Conservation (phyloP, 345 rosid genomes). For the Camelina laxa region DNA sequence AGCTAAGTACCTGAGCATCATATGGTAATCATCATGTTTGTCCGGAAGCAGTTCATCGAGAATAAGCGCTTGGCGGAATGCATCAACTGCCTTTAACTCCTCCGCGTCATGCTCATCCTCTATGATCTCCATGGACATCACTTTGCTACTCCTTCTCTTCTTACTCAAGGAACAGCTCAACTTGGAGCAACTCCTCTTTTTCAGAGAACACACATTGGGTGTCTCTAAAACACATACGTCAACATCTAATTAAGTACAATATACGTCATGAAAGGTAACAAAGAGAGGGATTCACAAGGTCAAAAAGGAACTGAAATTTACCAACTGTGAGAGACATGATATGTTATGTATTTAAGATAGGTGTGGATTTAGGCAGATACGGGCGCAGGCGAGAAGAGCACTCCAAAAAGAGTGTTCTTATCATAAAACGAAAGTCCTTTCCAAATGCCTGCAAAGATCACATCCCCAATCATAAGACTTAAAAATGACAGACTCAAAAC, state of each 20-base stretch:
- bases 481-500: not conserved
- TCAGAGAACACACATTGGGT: conserved; percentile 60
- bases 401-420: conserved; percentile 24
- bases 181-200: conserved; percentile 67
- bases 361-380: conserved; percentile 36
- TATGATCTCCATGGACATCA: conserved; percentile 68
- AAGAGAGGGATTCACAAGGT: not conserved
- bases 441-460: conserved; percentile 30
- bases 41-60: conserved; percentile 72
- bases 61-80: conserved; percentile 71
- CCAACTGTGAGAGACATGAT: conserved; percentile 47
- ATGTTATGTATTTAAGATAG: not conserved
- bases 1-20: conserved; percentile 67
- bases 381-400: conserved; percentile 46
- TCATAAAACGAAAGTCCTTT: conserved; percentile 37
- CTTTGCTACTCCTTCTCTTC: conserved; percentile 74
- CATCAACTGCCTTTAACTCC: conserved; percentile 74
- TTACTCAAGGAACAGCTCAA: conserved; percentile 66
- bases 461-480: not conserved
- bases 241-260: conserved; percentile 30
- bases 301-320: not conserved
- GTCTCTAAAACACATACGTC: conserved; percentile 40
- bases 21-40: conserved; percentile 81
- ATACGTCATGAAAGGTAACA: conserved; percentile 5
- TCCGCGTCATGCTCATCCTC: conserved; percentile 59